Conservation (phyloP, 495 filamentous ascomycete genomes). For the Paragyromitra xinjiangensis region DNA sequence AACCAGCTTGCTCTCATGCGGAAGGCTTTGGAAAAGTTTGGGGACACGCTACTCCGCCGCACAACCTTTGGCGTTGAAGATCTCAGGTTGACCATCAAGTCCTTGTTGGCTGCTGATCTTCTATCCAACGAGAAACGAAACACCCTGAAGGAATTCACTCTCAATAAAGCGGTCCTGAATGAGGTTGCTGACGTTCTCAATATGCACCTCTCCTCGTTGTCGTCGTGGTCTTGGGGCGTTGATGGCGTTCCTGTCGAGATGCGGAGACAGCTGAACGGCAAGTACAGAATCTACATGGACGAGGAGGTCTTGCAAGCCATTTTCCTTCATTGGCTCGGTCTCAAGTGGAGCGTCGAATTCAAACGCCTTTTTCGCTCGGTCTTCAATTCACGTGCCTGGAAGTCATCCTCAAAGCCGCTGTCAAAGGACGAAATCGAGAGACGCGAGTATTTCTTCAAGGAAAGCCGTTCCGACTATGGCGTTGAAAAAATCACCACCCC, state of each 20-base stretch:
- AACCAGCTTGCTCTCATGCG: constrained; percentile 45
- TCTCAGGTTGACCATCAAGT: constrained; percentile 63
- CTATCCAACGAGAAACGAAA: constrained; percentile 68
- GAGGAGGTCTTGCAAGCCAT: constrained; percentile 73
- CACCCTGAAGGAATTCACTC: constrained; percentile 69
- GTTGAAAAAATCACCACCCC: background rate
- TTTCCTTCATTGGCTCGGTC: constrained; percentile 71
- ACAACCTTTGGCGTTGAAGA: constrained; percentile 58
- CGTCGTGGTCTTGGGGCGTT: constrained; percentile 68
- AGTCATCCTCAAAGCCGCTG: constrained; percentile 59
- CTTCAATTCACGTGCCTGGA: constrained; percentile 61
- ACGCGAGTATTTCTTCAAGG: constrained; percentile 64
- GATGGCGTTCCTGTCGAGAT: constrained; percentile 66
- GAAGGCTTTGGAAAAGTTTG: constrained; percentile 63
- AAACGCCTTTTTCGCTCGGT: constrained; percentile 63
- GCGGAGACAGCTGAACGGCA: constrained; percentile 70
- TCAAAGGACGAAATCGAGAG: constrained; percentile 59
- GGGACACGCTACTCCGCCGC: constrained; percentile 57
- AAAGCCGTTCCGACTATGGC: constrained; percentile 32
- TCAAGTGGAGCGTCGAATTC: constrained; percentile 69
- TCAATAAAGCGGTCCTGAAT: constrained; percentile 65
- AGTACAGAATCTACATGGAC: constrained; percentile 71
- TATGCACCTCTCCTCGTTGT: constrained; percentile 69
- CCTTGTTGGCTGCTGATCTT: constrained; percentile 67
- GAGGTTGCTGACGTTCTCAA: constrained; percentile 75